Base-by-base conservation (phyloP, 768 basidiomycete species). In the Auriscalpium vulgare region DNA sequence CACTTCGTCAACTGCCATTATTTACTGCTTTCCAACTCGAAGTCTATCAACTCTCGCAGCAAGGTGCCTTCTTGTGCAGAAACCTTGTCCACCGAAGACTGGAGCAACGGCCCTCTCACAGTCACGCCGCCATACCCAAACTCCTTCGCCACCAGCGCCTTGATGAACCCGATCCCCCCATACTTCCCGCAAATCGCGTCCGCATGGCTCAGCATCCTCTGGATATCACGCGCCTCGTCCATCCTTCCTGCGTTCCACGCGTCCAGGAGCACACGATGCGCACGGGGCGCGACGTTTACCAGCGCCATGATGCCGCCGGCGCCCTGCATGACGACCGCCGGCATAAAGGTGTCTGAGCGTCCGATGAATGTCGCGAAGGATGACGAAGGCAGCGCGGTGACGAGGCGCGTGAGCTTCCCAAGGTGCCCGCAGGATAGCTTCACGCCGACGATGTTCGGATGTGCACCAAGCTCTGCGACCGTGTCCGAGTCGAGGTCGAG, bases 391-490 rank as follows among this genome's bases (percentile, higher is more conserved):
- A 82, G 81, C 37, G 78, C 72, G 4, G 82, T 79, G 11, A 85
- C 79, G 46, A 93, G 74, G 16, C 91, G 84, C 53, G 87, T 83
- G 47, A 91, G 81, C 68, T 92, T 94, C 19, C 90, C 89, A 56
- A 94, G 82, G 62, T 84, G 86, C 5, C 86, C 90, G 66, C 90
- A 92, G 36, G 91, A 92, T 21, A 94, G 76, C 71, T 88, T 93
- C 51, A 80, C 83, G 56, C 91, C 91, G 57, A 92, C 86, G 61
- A 91, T 89, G 70, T 93, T 92, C 7, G 87, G 87, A 66, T 91
- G 90, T 47, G 78, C 69, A 4, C 87, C 84, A 37, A 94, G 78
- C 16, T 76, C 73, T 50, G 75, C 75, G 63, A 95, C 78, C 51
- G 78, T 77, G 67, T 93, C 90, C 0, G 89, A 91, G 67, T 91